Evolutionary conservation across 495 filamentous ascomycete species (phyloP).

Genomic region (Daldinia grandis): DNA sequence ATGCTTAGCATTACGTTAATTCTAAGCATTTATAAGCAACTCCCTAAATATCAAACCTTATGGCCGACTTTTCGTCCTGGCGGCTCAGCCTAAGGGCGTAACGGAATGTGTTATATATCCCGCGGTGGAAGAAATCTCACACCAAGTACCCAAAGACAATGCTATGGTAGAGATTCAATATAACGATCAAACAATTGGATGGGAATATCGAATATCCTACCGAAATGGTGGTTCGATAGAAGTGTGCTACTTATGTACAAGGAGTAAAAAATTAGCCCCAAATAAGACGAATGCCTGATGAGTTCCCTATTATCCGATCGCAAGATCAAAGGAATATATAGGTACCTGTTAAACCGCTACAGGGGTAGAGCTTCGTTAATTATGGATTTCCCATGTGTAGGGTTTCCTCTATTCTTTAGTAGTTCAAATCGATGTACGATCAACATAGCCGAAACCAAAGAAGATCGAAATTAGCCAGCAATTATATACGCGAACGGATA

Average conservation of each 20-base stretch:
- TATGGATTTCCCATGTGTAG: neutral
- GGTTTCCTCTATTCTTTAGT: neutral
- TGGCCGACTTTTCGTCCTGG: neutral
- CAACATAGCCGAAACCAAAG: neutral
- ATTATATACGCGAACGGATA: neutral
- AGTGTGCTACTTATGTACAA: too few relatives aligned
- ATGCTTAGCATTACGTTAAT: too few relatives aligned
- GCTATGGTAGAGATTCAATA: neutral
- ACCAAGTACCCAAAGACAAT: neutral
- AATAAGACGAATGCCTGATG: neutral
- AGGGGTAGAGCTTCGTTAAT: neutral
- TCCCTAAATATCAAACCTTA: too few relatives aligned
- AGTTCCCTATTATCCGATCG: neutral
- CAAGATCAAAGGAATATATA: neutral
- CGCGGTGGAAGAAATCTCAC: neutral
- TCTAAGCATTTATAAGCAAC: too few relatives aligned
- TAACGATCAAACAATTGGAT: neutral
- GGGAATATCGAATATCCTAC: neutral
- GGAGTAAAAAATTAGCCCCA: too few relatives aligned
- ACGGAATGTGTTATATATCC: neutral
- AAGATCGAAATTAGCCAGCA: neutral
- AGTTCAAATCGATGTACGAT: neutral
- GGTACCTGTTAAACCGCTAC: neutral
- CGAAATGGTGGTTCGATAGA: neutral
- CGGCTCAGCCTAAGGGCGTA: neutral